phyloP scores from a whole-genome alignment of 352 stramenopile genomes.

The Globisporangium megalacanthum region DNA sequence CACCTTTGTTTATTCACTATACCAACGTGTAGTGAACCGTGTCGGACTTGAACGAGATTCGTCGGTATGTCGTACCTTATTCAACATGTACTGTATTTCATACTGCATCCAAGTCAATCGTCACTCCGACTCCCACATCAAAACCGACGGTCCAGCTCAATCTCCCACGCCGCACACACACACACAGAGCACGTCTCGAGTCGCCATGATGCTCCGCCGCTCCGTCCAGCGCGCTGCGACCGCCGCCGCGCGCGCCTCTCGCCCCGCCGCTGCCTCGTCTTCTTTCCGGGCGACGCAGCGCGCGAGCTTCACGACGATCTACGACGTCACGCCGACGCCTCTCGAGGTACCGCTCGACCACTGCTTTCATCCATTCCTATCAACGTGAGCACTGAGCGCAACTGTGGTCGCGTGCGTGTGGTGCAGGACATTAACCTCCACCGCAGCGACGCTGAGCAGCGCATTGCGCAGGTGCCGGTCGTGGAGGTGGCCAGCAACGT shows the following conservation, averaged over 20 bases:
- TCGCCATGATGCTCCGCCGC: constrained; percentile 17
- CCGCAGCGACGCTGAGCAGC: constrained; percentile 86
- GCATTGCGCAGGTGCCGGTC: constrained; percentile 83
- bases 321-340: constrained; percentile 50
- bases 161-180: neutral
- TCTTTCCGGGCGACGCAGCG: constrained; percentile 22
- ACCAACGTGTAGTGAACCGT: too few relatives aligned
- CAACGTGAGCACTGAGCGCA: neutral
- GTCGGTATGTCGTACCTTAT: neutral
- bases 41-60: neutral
- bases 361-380: neutral
- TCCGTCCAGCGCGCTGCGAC: constrained; percentile 19
- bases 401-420: constrained; percentile 1
- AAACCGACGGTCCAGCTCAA: constrained; percentile 1
- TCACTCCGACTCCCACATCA: neutral
- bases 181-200: constrained; percentile 7
- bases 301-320: constrained; percentile 58
- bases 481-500: constrained; percentile 90
- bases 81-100: neutral
- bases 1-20: neutral
- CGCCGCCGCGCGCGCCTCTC: constrained; percentile 10
- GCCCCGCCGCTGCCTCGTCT: constrained; percentile 4
- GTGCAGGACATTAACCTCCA: constrained; percentile 74
- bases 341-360: constrained; percentile 40
- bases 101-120: constrained; percentile 1